A percentile compares a stretch with the other conserved stretches of the same genome.
Conservation (phyloP, 2,329 filamentous ascomycete species). For the Ampelomyces quisqualis region DNA sequence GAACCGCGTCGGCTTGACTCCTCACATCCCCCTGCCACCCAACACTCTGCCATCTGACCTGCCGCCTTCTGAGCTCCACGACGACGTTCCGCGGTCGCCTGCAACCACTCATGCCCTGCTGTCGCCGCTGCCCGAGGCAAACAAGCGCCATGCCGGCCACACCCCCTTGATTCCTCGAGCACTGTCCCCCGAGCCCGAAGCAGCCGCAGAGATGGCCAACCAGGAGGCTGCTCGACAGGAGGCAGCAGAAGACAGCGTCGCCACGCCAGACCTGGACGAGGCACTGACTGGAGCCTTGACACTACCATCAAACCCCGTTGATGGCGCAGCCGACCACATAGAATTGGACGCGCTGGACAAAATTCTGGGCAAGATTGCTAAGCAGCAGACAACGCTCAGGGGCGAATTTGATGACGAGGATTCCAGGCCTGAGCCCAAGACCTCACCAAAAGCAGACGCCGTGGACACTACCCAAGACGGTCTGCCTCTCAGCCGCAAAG, state of each 20-base stretch:
- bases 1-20: slow-evolving; percentile 22
- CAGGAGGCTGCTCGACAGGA: slow-evolving; percentile 4
- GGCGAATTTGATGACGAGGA: slow-evolving; percentile 19
- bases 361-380: slow-evolving; percentile 29
- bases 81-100: slow-evolving; percentile 35
- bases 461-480: slow-evolving; percentile 2
- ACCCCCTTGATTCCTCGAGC: slow-evolving; percentile 36
- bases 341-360: slow-evolving; percentile 30
- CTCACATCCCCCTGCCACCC: slow-evolving; percentile 29
- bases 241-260: slow-evolving; percentile 5
- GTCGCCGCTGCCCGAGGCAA: slow-evolving; percentile 39
- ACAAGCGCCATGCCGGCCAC: slow-evolving; percentile 41
- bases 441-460: not conserved
- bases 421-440: slow-evolving; percentile 5
- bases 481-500: slow-evolving; percentile 22
- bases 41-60: slow-evolving; percentile 20
- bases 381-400: slow-evolving; percentile 19
- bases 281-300: slow-evolving; percentile 33
- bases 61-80: slow-evolving; percentile 20
- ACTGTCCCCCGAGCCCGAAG: slow-evolving; percentile 14
- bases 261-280: slow-evolving; percentile 24
- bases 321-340: slow-evolving; percentile 34
- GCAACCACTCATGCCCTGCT: slow-evolving; percentile 32
- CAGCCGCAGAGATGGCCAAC: slow-evolving; percentile 8
- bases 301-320: slow-evolving; percentile 35